Conservation (phyloP, 1,139 yeast genomes). For the Sugiyamaella xylanicola region DNA sequence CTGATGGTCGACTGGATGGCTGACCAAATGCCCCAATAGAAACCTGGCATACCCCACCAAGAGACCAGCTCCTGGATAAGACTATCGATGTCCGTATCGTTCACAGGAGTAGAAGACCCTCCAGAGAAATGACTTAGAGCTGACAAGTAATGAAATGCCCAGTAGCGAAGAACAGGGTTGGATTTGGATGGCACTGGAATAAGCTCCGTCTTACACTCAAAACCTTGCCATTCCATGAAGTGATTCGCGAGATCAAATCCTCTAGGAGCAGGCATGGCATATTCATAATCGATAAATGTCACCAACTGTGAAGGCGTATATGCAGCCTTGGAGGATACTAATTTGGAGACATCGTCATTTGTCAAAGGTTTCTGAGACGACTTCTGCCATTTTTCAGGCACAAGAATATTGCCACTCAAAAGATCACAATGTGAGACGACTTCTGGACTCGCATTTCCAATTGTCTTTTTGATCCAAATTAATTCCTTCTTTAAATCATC, state of each 20-base stretch:
- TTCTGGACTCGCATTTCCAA: slow-evolving; percentile 44
- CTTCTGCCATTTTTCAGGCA: slow-evolving; percentile 48
- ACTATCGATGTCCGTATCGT: slow-evolving; percentile 39
- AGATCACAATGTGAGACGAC: slow-evolving; percentile 75
- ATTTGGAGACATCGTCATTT: background rate
- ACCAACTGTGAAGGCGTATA: slow-evolving; percentile 48
- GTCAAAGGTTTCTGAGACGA: background rate
- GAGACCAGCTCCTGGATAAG: slow-evolving; percentile 58
- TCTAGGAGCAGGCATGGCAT: slow-evolving; percentile 76
- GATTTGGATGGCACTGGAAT: slow-evolving; percentile 56
- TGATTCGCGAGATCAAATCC: slow-evolving; percentile 87
- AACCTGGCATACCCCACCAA: slow-evolving; percentile 80
- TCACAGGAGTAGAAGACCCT: slow-evolving; percentile 4
- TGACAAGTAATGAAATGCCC: slow-evolving; percentile 47
- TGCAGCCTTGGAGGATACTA: slow-evolving; percentile 9
- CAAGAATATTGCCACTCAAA: slow-evolving; percentile 69
- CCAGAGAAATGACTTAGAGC: slow-evolving; percentile 30
- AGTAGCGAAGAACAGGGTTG: slow-evolving; percentile 53
- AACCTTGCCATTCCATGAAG: slow-evolving; percentile 87
- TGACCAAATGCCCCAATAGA: slow-evolving; percentile 87
- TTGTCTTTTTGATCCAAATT: slow-evolving; percentile 52
- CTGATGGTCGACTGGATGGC: slow-evolving; percentile 73
- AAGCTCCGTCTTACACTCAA: slow-evolving; percentile 62
- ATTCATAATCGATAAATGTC: slow-evolving; percentile 77
- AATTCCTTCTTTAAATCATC: slow-evolving; percentile 54